Evolutionary conservation across 2,329 filamentous ascomycete genomes (phyloP), one percentile per base, ranked within the genome.

Genomic region (Ophiocordyceps sinensis): DNA sequence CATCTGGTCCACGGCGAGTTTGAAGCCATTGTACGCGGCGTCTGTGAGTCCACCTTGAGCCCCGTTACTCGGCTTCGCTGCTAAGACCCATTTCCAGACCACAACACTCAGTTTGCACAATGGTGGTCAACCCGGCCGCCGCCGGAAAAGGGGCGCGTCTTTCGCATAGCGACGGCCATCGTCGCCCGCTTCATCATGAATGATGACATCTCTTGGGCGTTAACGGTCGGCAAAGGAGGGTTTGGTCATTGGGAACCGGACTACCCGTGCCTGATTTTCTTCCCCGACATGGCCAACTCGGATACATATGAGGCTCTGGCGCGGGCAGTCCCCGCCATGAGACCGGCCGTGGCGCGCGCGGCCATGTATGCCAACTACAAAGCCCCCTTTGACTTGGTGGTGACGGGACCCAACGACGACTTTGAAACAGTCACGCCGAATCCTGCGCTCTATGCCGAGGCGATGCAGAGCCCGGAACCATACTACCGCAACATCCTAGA

Each of bases 251-350:
- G 38, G 38, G 10, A n/a, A 11, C 26, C 23, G 12, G 21, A 30
- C 30, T 46, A 49, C 5, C 60, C 57, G 6, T 62, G 64, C 44
- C 63, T 60, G 41, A 63, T 65, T 39, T 64, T 58, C 57, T 48
- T 60, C 43, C 62, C 62, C 1, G 53, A 59, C 1, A 35, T 53
- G 6, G 56, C 62, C 9, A 42, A 42, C 1, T 55, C 61, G 38
- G 47, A 52, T 5, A 64, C 58, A 1, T 61, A 61, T 30, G 51
- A 56, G 8, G 43, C 50, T 11, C 45, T 65, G 29, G 57, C 48
- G 9, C 31, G 31, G 13, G 13, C 23, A n/a, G 14, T 43, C 29
- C 44, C 44, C 21, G 28, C n/a, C 5, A 45, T 45, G 44, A 31
- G 41, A 28, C 32, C 37, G 19, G 21, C 37, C 4, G 37, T 41